Conservation (phyloP, 169 alveolate genomes). For the Besnoitia besnoiti region DNA sequence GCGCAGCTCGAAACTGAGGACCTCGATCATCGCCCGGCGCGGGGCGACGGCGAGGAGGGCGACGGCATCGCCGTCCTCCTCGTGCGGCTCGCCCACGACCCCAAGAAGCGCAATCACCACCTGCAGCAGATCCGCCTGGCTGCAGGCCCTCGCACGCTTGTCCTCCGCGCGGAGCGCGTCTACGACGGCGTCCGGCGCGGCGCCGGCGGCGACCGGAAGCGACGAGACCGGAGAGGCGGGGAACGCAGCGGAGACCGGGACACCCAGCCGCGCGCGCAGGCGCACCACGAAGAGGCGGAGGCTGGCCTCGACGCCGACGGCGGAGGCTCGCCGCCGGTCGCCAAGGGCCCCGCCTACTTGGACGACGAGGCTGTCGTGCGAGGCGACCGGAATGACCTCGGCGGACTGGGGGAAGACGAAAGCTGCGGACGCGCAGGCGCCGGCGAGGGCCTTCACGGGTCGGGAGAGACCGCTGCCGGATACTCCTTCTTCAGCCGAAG, state of each 20-base stretch:
- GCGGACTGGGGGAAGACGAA: background rate
- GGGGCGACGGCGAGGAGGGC: constrained; percentile 55
- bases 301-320: background rate
- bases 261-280: too few relatives aligned
- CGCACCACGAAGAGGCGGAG: background rate
- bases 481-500: constrained; percentile 64
- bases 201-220: background rate
- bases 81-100: constrained; percentile 44
- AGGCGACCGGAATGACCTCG: background rate
- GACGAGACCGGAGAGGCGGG: background rate
- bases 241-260: background rate
- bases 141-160: constrained; percentile 61
- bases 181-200: constrained; percentile 13
- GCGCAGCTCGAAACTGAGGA: constrained; percentile 27
- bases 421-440: background rate
- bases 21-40: background rate
- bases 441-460: background rate
- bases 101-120: constrained; percentile 50
- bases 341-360: background rate
- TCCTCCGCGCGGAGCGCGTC: constrained; percentile 49
- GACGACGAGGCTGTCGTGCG: constrained; percentile 28
- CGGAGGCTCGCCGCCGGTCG: background rate
- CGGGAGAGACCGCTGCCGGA: constrained; percentile 12
- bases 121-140: constrained; percentile 53
- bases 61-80: constrained; percentile 65